Percentiles rank a stretch among this genome's conserved stretches.
These are phyloP conservation scores for Zygosaccharomyces sapae DNA, from an alignment of 1,139 yeast species.

Conservation along the genomic window DNA sequence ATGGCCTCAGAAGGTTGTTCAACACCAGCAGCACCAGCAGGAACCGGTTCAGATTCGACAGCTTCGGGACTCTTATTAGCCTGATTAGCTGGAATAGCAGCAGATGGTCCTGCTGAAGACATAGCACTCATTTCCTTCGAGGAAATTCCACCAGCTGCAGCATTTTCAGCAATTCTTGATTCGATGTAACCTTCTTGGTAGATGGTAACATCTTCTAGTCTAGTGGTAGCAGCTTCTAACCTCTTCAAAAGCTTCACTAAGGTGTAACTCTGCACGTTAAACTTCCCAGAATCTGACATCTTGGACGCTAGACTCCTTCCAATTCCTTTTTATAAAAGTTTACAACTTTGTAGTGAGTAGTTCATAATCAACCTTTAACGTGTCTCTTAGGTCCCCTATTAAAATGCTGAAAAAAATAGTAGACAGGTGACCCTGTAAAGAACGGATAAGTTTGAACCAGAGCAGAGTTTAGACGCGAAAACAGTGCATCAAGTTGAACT, in stretches of 20 bases:
- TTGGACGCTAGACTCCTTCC: neutral
- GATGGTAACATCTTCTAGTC: slow-evolving; percentile 83
- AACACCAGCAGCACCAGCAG: neutral
- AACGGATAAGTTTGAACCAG: neutral
- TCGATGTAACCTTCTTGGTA: slow-evolving; percentile 55
- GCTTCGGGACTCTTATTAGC: slow-evolving; percentile 31
- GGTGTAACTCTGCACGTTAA: slow-evolving; percentile 73
- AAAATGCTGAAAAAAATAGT: neutral
- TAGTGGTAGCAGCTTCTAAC: slow-evolving; percentile 87
- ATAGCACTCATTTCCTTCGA: slow-evolving; percentile 7
- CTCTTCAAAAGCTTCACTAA: slow-evolving; percentile 76
- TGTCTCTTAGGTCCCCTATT: slow-evolving; percentile 4
- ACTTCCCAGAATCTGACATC: slow-evolving; percentile 50
- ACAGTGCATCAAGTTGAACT: neutral
- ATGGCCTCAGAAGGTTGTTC: slow-evolving; percentile 38
- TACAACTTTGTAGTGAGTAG: neutral
- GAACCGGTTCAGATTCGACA: slow-evolving; percentile 25
- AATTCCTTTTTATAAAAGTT: neutral
- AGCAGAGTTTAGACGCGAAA: neutral
- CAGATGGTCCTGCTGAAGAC: slow-evolving; percentile 22
- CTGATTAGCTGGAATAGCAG: slow-evolving; percentile 27
- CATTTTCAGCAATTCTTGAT: slow-evolving; percentile 24
- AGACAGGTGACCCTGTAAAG: neutral
- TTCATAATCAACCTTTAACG: neutral
- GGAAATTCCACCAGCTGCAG: slow-evolving; percentile 14